These are phyloP conservation scores for Yueomyces sp. DNA, from an alignment of 805 yeast species.

Conservation along the genomic window DNA sequence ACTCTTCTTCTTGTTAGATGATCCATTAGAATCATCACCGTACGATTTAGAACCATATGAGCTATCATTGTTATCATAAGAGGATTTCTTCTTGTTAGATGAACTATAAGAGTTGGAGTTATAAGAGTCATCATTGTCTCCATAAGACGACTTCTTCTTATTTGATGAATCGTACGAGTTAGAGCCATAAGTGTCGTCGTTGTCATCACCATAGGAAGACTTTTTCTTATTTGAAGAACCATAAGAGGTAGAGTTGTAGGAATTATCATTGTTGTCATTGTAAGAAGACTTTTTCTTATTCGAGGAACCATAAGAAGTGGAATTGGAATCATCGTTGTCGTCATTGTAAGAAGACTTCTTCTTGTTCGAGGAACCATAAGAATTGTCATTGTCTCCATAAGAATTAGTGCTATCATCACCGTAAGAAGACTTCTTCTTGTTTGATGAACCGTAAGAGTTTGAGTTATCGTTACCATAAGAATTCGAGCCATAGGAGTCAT, in stretches of 20 bases:
- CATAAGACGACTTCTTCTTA: conserved; percentile 11
- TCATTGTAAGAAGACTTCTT: conserved; percentile 17
- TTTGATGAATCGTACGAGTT: conserved; percentile 14
- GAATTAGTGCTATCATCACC: conserved; percentile 6
- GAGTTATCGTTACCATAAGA: conserved; percentile 7
- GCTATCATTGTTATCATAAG: conserved; percentile 8
- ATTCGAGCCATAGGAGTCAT: conserved; percentile 9
- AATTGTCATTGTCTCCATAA: conserved; percentile 14
- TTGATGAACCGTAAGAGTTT: conserved; percentile 11
- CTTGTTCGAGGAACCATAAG: conserved; percentile 11
- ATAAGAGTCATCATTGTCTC: conserved; percentile 8
- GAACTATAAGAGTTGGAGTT: conserved; percentile 13
- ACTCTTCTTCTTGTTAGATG: conserved; percentile 7
- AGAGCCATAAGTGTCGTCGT: conserved; percentile 5
- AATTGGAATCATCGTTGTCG: conserved; percentile 10
- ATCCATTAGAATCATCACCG: conserved; percentile 16
- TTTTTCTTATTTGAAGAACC: conserved; percentile 11
- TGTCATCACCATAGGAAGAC: conserved; percentile 11
- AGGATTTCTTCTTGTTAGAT: conserved; percentile 7
- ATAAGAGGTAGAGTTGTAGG: conserved; percentile 11
- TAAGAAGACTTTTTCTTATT: conserved; percentile 8
- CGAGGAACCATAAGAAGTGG: conserved; percentile 14
- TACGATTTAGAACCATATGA: conserved; percentile 12
- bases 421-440: conserved; percentile 10
- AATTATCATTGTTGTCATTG: conserved; percentile 9